phyloP scores from a whole-genome alignment of 495 filamentous ascomycete genomes.

The Aspergillus asperescens region DNA sequence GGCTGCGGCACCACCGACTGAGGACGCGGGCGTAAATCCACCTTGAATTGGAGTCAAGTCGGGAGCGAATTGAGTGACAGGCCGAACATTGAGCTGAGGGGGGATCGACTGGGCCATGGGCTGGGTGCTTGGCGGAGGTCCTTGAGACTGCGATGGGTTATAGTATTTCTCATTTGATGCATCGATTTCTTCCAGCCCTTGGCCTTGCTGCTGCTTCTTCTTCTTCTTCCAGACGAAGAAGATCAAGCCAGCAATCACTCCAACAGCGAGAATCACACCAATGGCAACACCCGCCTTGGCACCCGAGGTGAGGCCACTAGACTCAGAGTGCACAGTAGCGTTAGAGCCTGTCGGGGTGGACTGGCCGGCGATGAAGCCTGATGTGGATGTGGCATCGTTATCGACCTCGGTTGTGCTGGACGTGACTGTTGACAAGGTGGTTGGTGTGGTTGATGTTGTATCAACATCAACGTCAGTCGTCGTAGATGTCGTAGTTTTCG shows the following conservation, averaged over 20 bases:
- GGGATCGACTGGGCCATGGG: constrained; percentile 49
- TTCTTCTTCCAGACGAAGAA: constrained; percentile 56
- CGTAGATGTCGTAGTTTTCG: constrained; percentile 18
- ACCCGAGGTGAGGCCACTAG: constrained; percentile 53
- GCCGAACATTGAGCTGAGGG: constrained; percentile 78
- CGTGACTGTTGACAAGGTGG: constrained; percentile 22
- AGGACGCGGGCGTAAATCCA: constrained; percentile 28
- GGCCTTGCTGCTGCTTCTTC: constrained; percentile 32
- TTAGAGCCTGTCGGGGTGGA: constrained; percentile 19
- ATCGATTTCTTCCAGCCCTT: constrained; percentile 28
- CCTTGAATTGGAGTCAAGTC: constrained; percentile 47
- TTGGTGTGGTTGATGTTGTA: constrained; percentile 3
- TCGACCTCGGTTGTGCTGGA: constrained; percentile 22
- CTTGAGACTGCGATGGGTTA: constrained; percentile 33
- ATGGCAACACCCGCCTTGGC: constrained; percentile 82
- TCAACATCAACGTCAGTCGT: constrained; percentile 8
- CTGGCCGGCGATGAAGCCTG: neutral
- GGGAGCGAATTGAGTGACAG: constrained; percentile 81
- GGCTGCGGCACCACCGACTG: constrained; percentile 34
- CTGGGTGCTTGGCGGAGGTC: constrained; percentile 26
- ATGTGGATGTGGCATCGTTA: constrained; percentile 6
- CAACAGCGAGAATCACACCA: constrained; percentile 63
- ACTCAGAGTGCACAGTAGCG: constrained; percentile 20
- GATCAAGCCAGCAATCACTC: constrained; percentile 54
- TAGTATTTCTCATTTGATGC: constrained; percentile 55